Conservation (phyloP, 2,329 filamentous ascomycete species). For the Fusarium albosuccineum region DNA sequence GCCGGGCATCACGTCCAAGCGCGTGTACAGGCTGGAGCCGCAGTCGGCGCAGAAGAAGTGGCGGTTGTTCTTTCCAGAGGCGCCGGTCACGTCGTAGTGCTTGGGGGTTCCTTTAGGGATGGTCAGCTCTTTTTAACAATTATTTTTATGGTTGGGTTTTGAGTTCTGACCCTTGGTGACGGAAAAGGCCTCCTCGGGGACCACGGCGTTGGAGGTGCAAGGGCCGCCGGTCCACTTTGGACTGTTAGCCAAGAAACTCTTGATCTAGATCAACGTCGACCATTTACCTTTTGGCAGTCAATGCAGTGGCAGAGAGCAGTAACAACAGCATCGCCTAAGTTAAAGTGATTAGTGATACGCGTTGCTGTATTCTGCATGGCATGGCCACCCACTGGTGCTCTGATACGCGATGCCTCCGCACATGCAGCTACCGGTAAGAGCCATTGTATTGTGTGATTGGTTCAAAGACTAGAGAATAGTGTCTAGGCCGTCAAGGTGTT, state of each 20-base stretch:
- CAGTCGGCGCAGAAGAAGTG: slow-evolving; percentile 68
- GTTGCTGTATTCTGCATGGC: too few relatives aligned
- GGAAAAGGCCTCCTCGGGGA: slow-evolving; percentile 60
- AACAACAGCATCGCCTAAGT: slow-evolving; percentile 54
- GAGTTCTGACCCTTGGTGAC: slow-evolving; percentile 60
- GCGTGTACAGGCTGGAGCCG: slow-evolving; percentile 64
- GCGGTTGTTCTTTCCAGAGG: slow-evolving; percentile 66
- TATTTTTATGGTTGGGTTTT: not conserved
- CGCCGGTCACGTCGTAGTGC: slow-evolving; percentile 60
- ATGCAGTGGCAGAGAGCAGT: slow-evolving; percentile 66
- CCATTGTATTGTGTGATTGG: slow-evolving; percentile 28
- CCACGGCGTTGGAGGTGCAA: slow-evolving; percentile 67
- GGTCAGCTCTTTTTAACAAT: not conserved
- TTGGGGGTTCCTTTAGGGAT: slow-evolving; percentile 58
- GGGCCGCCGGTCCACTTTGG: slow-evolving; percentile 63
- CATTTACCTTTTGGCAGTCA: slow-evolving; percentile 67
- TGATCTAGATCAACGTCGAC: not conserved
- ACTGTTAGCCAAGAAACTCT: not conserved
- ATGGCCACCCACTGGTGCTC: slow-evolving; percentile 48
- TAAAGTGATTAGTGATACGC: not conserved
- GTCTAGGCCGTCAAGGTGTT: slow-evolving; percentile 28
- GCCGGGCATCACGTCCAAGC: slow-evolving; percentile 66
- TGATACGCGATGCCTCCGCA: slow-evolving; percentile 53
- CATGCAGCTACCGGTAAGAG: slow-evolving; percentile 52
- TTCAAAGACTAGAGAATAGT: slow-evolving; percentile 28